Conservation (phyloP, 352 stramenopile species). For the Aphanomyces cochlioides region DNA sequence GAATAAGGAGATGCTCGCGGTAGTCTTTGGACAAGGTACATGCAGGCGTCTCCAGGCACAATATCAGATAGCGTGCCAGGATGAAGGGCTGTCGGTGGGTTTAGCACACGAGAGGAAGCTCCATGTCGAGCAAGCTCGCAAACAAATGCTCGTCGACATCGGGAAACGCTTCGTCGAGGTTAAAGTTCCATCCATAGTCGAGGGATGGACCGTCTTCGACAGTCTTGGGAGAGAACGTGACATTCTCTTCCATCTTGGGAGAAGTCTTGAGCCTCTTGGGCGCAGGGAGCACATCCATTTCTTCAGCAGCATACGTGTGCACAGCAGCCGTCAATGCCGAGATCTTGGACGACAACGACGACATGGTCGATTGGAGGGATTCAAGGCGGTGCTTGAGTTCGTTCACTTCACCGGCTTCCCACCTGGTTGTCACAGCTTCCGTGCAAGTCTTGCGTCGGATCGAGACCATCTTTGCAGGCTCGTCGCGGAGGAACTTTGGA, state of each 20-base stretch:
- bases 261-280: background rate
- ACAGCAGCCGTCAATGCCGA: conserved; percentile 10
- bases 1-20: background rate
- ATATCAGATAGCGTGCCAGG: background rate
- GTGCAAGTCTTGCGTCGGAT: conserved; percentile 30
- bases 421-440: conserved; percentile 4
- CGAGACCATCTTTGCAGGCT: conserved; percentile 21
- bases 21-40: conserved; percentile 22
- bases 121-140: background rate
- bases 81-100: background rate
- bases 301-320: conserved; percentile 9
- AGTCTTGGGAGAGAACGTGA: conserved; percentile 8
- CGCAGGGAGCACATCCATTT: background rate
- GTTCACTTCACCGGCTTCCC: conserved; percentile 26
- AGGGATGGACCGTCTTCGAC: conserved; percentile 10
- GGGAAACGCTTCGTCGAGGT: conserved; percentile 1
- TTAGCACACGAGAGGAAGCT: conserved; percentile 7
- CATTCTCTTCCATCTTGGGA: background rate
- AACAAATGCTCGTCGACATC: conserved; percentile 13
- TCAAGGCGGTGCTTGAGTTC: conserved; percentile 18
- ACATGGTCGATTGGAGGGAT: conserved; percentile 13
- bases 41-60: conserved; percentile 6
- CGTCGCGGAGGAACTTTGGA: conserved; percentile 28
- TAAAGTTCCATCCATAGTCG: conserved; percentile 12
- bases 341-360: conserved; percentile 21